Evolutionary conservation across 2,329 filamentous ascomycete genomes (phyloP), one percentile per base, ranked within the genome.

Genomic region (Pseudopyrenochaeta lycopersici): DNA sequence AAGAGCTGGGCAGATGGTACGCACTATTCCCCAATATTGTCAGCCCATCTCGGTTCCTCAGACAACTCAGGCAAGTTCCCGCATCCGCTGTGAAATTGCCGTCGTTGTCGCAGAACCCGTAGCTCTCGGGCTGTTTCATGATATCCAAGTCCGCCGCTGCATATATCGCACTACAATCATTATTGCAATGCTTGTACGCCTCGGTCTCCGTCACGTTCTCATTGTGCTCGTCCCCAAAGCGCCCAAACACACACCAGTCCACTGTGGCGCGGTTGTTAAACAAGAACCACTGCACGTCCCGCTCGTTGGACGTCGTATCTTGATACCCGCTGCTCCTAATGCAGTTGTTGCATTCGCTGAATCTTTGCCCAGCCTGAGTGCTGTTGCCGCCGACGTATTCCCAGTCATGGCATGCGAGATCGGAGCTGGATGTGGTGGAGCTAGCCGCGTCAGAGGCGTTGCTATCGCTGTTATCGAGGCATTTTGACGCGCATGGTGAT

Each of bases 171-270:
- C 49, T 56, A 51, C 62, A 67, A 18, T 39, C 51, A 14, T 49
- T 49, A 27, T 56, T 59, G 53, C 62, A 66, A 27, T 54, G 39
- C 29, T 62, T 36, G 50, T 61, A 57, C 10, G 58, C 54, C 11
- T 49, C 51, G 1, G 56, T 57, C 1, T 45, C 27, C 15, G 55
- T 35, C 5, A 64, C 54, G 43, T 64, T 52, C 4, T 47, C 10
- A 23, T 63, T 60, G 9, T 32, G n/a, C 17, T 66, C 62, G 17
- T 63, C 30, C 3, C 21, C 58, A 42, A 64, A 62, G 15, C 54
- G 53, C 14, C 58, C 62, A 17, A 67, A 67, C 0, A 66, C 11
- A 43, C 64, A 67, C 55, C 54, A 67, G 23, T 67, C 64, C 10
- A 65, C 50, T 6, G 53, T 44, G 3, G 40, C 62, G 20, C 56